These are phyloP conservation scores for Leishmania arabica DNA, from an alignment of 208 protist genomes.

Conservation along the genomic window DNA sequence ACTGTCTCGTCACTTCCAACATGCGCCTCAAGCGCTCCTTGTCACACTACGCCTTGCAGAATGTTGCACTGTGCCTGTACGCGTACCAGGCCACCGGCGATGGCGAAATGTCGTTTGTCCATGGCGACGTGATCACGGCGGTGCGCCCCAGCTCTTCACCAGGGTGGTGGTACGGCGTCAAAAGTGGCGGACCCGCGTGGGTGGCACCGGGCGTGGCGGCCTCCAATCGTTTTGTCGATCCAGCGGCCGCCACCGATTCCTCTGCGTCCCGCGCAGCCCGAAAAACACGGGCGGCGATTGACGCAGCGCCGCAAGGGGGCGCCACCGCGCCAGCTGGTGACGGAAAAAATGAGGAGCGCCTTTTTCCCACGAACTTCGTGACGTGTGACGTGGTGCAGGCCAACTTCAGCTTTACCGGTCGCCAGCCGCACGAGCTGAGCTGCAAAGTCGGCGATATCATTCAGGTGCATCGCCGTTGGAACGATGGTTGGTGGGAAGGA, in stretches of 20 bases:
- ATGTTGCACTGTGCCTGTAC: slow-evolving; percentile 72
- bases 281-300: neutral
- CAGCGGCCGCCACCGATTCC: neutral
- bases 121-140: slow-evolving; percentile 57
- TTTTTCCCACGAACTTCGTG: slow-evolving; percentile 79
- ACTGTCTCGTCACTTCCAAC: slow-evolving; percentile 68
- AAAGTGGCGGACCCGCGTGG: slow-evolving; percentile 26
- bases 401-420: slow-evolving; percentile 52
- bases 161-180: slow-evolving; percentile 81
- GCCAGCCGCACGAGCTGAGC: slow-evolving; percentile 49
- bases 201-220: slow-evolving; percentile 5
- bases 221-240: slow-evolving; percentile 20
- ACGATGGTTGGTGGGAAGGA: slow-evolving; percentile 91
- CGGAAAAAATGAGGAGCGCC: slow-evolving; percentile 17
- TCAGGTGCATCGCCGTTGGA: slow-evolving; percentile 80
- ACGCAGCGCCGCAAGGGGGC: neutral
- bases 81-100: slow-evolving; percentile 51
- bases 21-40: slow-evolving; percentile 23
- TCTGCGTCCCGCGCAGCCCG: neutral
- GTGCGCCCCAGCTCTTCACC: slow-evolving; percentile 45
- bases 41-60: slow-evolving; percentile 25
- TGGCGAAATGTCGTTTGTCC: slow-evolving; percentile 62
- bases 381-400: slow-evolving; percentile 70
- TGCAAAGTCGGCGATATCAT: slow-evolving; percentile 61
- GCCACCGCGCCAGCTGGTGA: neutral